Evolutionary conservation across 352 stramenopile species (phyloP).

Genomic region (Phytophthora citrophthora): DNA sequence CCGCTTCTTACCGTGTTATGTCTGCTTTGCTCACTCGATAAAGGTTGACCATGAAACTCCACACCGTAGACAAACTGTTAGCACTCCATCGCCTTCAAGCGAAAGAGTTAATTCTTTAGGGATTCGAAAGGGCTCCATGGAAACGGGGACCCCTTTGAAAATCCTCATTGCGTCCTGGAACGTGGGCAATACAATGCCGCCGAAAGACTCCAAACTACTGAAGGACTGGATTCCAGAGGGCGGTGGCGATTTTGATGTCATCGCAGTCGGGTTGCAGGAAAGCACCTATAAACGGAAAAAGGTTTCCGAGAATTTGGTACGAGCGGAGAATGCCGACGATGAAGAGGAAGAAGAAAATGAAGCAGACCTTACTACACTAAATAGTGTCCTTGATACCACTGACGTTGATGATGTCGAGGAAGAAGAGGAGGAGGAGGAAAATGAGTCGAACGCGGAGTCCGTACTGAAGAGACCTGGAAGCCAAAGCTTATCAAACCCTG

Average conservation of each 20-base stretch:
- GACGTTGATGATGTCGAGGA: constrained; percentile 39
- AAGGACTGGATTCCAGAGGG: constrained; percentile 76
- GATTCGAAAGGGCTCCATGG: constrained; percentile 16
- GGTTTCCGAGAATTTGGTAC: constrained; percentile 32
- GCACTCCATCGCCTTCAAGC: neutral
- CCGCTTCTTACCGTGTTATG: neutral
- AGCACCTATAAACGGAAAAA: constrained; percentile 77
- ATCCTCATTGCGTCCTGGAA: constrained; percentile 86
- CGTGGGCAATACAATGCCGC: constrained; percentile 85
- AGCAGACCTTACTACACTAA: constrained; percentile 8
- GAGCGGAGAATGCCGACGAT: constrained; percentile 34
- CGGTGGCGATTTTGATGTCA: constrained; percentile 84
- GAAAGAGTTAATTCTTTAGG: neutral
- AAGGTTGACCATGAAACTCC: constrained; percentile 19
- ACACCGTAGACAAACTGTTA: constrained; percentile 23
- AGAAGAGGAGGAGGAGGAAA: constrained; percentile 32
- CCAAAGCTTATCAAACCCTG: constrained; percentile 12
- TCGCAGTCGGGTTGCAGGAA: constrained; percentile 85
- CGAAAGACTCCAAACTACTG: constrained; percentile 56
- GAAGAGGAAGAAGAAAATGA: constrained; percentile 26
- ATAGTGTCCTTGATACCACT: constrained; percentile 27
- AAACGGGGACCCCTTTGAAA: constrained; percentile 37
- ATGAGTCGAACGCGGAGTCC: constrained; percentile 8
- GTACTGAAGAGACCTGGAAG: constrained; percentile 11
- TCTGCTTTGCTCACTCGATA: neutral